A percentile compares a stretch with the other conserved stretches of the same genome.
phyloP scores from a whole-genome alignment of 371 early-diverging fungal species.

The Conidiobolus incongruus region DNA sequence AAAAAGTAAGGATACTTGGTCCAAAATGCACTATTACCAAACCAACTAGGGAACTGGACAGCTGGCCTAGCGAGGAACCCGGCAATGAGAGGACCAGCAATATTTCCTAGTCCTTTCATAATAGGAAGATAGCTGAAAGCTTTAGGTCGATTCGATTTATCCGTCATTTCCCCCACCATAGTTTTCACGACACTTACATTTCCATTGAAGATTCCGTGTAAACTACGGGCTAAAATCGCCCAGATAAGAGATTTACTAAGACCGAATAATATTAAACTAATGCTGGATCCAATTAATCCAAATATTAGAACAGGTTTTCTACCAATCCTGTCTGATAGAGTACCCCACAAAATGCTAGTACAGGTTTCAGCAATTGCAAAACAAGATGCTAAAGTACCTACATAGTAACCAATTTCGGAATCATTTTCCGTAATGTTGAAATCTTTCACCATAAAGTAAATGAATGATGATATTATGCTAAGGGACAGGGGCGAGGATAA shows the following conservation, averaged over 20 bases:
- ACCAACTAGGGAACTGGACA: conserved; percentile 30
- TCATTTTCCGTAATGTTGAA: conserved; percentile 25
- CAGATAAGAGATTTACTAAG: conserved; percentile 31
- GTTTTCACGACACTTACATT: conserved; percentile 67
- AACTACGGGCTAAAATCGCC: conserved; percentile 36
- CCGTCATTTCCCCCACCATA: conserved; percentile 66
- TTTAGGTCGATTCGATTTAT: conserved; percentile 36
- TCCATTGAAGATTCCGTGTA: conserved; percentile 56
- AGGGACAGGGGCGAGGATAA: conserved; percentile 24
- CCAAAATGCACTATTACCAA: conserved; percentile 33
- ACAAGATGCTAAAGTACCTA: conserved; percentile 28
- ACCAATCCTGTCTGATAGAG: conserved; percentile 36
- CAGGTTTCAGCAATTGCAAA: conserved; percentile 41
- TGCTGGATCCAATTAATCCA: conserved; percentile 49
- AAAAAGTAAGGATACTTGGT: conserved; percentile 53
- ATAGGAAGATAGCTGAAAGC: conserved; percentile 5
- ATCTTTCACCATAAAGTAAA: conserved; percentile 38
- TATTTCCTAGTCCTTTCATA: conserved; percentile 5
- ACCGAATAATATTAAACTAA: conserved; percentile 48
- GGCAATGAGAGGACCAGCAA: conserved; percentile 52
- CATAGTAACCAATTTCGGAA: conserved; percentile 36
- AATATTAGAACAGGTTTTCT: conserved; percentile 58
- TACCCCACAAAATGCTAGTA: conserved; percentile 30
- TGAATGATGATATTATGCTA: conserved; percentile 29
- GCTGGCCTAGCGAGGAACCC: conserved; percentile 61